Evolutionary conservation across 2,329 filamentous ascomycete species (phyloP), one percentile per base, ranked within the genome.

Genomic region (Gliomastix tumulicola): DNA sequence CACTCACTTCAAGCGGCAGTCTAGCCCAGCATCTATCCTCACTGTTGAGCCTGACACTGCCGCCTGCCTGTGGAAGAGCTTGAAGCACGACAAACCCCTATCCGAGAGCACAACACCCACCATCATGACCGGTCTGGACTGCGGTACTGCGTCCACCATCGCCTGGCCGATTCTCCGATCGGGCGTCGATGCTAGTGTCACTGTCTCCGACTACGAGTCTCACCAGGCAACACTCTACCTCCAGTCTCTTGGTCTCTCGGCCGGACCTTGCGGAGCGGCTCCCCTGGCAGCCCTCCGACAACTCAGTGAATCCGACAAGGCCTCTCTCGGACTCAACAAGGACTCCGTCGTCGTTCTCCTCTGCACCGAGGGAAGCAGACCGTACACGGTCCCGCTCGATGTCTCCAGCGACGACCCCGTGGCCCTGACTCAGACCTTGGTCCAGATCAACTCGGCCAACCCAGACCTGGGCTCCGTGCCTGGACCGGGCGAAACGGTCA

Each of bases 51-150:
- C 84, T 0, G 75, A 80, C n/a, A 76, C 73, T 0, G 84, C 72
- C 0, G 69, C 76, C 0, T 79, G 74, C 43, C 54, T 84, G 7
- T 66, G 66, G 38, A 62, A 66, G 22, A 77, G 72, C 22, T 54
- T 84, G 3, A 53, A 63, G 15, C 55, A 54, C 0, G 75, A 71
- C 0, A 47, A 66, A 23, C 56, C 68, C 4, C 65, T 62, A 1
- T 55, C 70, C 0, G 66, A 83, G 2, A 40, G 53, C 7, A 85
- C 80, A 0, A 63, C 60, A 0, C 9, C 22, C 22, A 87, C 80
- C 0, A 85, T 85, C 46, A 88, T 88, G 82, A 69, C 71, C 28
- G 84, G 83, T 0, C 74, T 88, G 63, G 78, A 84, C 44, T 88
- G 83, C 42, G 82, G 82, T 0, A 84, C 79, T 0, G 66, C 84